Evolutionary conservation across 2,329 filamentous ascomycete genomes (phyloP).

Genomic region (Paracorniculantispora psalliotae): DNA sequence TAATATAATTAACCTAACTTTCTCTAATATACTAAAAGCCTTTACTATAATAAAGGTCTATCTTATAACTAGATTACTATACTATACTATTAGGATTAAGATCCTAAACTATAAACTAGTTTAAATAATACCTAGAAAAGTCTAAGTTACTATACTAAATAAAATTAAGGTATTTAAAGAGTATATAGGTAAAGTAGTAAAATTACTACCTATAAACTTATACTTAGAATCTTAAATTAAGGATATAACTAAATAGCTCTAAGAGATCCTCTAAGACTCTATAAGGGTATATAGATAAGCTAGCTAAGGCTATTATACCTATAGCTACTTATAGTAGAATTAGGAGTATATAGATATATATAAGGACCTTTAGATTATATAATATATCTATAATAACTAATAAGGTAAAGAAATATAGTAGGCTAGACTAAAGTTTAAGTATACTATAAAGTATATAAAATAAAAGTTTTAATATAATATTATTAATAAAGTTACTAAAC

Average conservation of each 20-base stretch:
- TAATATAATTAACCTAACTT: background rate
- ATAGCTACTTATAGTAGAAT: background rate
- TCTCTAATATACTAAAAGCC: slow-evolving; percentile 2
- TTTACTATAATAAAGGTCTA: too few species aligned
- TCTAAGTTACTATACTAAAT: background rate
- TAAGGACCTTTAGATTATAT: background rate
- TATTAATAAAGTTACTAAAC: background rate
- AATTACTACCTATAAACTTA: background rate
- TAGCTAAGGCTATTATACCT: background rate
- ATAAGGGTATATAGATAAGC: background rate
- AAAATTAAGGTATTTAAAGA: too few species aligned
- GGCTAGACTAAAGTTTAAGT: background rate
- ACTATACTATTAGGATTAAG: slow-evolving; percentile 5
- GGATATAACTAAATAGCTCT: too few species aligned
- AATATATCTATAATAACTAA: slow-evolving; percentile 1
- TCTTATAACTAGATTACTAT: too few species aligned
- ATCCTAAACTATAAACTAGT: background rate
- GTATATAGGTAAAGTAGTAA: background rate
- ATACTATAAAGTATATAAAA: background rate
- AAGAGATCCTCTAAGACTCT: too few species aligned
- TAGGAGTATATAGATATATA: background rate
- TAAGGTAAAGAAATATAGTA: background rate
- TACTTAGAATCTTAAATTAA: too few species aligned
- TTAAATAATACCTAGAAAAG: background rate
- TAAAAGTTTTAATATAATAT: background rate